Conservation (phyloP, 306 rosid species). For the Corylus avellana region DNA sequence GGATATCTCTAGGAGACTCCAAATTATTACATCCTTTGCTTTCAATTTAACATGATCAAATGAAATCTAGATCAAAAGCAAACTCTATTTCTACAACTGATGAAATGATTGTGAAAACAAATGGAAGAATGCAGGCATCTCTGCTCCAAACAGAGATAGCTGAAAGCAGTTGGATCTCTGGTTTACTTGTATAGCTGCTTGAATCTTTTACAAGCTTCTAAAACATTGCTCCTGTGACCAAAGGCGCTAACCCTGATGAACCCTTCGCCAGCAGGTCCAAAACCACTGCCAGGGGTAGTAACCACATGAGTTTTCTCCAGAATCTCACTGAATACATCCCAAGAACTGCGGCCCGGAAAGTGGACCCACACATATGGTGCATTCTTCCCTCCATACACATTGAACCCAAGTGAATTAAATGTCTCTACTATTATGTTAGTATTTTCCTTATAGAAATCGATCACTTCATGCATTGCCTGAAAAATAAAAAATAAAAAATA, state of each 20-base stretch:
- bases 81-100: not conserved
- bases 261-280: constrained; percentile 96
- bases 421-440: constrained; percentile 79
- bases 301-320: constrained; percentile 95
- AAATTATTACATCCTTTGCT: not conserved
- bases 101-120: not conserved
- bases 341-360: constrained; percentile 78
- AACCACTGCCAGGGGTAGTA: constrained; percentile 96
- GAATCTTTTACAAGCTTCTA: constrained; percentile 89
- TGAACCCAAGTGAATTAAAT: constrained; percentile 86
- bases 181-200: constrained; percentile 59
- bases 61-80: not conserved
- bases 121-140: not conserved
- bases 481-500: constrained; percentile 34
- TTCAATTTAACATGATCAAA: not conserved
- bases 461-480: constrained; percentile 74
- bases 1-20: not conserved
- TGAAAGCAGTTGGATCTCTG: not conserved
- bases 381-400: constrained; percentile 84
- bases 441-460: constrained; percentile 93
- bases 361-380: constrained; percentile 98
- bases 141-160: not conserved
- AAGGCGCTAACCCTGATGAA: constrained; percentile 89
- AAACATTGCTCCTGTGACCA: constrained; percentile 73
- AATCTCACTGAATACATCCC: constrained; percentile 94